Evolutionary conservation across 371 early-diverging fungal species (phyloP), one percentile per base, ranked within the genome.

Genomic region (Modicella reniformis): DNA sequence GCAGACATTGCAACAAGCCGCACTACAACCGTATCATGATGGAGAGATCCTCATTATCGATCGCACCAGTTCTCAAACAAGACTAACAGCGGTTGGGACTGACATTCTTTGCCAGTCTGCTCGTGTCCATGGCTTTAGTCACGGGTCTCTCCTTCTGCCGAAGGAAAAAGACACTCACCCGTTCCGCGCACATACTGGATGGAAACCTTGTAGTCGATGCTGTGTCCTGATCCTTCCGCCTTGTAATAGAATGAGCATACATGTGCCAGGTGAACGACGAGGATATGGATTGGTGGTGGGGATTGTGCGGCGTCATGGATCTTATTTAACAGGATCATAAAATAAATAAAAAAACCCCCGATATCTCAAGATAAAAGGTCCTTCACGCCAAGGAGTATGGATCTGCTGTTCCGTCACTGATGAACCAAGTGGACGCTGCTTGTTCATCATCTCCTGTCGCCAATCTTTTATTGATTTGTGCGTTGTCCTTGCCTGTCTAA

Each of bases 91-190:
- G 93, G 89, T 97, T 9, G 92, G 94, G 40, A 92, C 92, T 98
- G 72, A 97, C 98, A 15, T 94, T 94, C 15, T 75, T 96, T 62
- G 98, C 96, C 15, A 90, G 92, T 62, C 90, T 98, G 28, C 82
- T 98, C 25, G 89, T 98, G 13, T 98, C 99, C n/a, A 88, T 98
- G 84, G 97, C 97, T 66, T 84, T 98, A 25, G 87, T 97, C 29
- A 94, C 97, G 9, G 98, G 97, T 62, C 76, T 75, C 23, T 75
- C 37, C 37, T 37, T 37, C 37, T n/a, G n/a, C n/a, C n/a, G n/a
- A n/a, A n/a, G n/a, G n/a, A 56, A 34, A n/a, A 40, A 33, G 34
- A 34, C 32, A 21, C 2, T 34, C 37, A 12, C 21, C 21, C 19
- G 10, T 37, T n/a, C n/a, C n/a, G n/a, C n/a, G n/a, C n/a, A n/a